Evolutionary conservation across 2,329 filamentous ascomycete species (phyloP), one percentile per base, ranked within the genome.

Genomic region (Macrophomina pseudophaseolina): DNA sequence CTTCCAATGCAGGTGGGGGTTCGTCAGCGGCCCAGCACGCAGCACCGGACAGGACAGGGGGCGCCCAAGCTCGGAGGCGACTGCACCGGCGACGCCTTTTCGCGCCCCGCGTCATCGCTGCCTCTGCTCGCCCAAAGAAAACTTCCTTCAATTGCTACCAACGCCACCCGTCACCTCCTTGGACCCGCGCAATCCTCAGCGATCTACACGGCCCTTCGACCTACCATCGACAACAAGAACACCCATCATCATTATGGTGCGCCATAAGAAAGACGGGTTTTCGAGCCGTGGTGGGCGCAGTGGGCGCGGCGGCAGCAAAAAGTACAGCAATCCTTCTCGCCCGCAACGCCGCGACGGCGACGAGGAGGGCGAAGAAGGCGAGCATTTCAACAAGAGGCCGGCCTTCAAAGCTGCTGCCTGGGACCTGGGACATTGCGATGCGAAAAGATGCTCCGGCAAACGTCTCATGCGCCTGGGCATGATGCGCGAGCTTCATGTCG

Each of bases 341-440:
- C 84, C 87, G 70, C 82, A 84, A 69, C 83, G 84, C 71, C 82
- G 80, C 74, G 75, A 75, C 69, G 72, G 80, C 60, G 56, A 80
- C 62, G 48, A 79, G 65, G 80, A 81, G 68, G 78, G 82, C 64
- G 75, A 78, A 18, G 71, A 73, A 52, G 73, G 71, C 69, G 72
- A 68, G 66, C 71, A 23, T 59, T 70, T 32, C 72, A 70, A 46
- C 69, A 71, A 54, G 67, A 71, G 44, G 74, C 74, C 64, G 71
- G 76, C 67, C 72, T 97, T 94, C 86, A 97, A 96, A 81, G 94
- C 95, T 58, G 95, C 94, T 67, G 97, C 94, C 79, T 99, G 95
- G 95, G 95, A 99, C 75, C 85, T 99, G 40, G 94, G 94, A 69
- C 95, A 99, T 82, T 99, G 95, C 83, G 95, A 99, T 75, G 93